Base-by-base conservation (phyloP, 495 filamentous ascomycete genomes). In the Annulohypoxylon nitens region DNA sequence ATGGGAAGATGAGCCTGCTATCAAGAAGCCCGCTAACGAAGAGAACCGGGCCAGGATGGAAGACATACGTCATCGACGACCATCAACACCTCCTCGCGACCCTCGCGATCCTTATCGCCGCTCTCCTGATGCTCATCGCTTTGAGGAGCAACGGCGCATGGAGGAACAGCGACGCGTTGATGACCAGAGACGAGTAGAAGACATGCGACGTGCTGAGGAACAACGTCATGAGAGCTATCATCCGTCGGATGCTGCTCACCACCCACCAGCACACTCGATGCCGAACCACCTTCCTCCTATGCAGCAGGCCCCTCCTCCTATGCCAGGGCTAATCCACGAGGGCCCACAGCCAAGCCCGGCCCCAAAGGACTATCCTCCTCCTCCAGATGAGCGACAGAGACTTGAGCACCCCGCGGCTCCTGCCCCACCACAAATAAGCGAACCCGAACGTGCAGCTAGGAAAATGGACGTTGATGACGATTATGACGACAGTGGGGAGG, bases 401-500 rank as follows among this genome's bases (percentile, higher is more conserved):
- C 78, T 86, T 59, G 84, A 86, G 8, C 84, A 84, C 51, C 76
- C 81, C 23, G 81, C 85, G 20, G 84, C 85, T 62, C 79, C 86
- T 12, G 80, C 83, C 37, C 80, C 84, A 7, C 72, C 84, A 14
- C 79, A 85, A 14, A 78, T 83, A 63, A 84, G 83, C 33, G 89
- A 92, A 75, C 86, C 87, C 51, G 96, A 99, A 82, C 88, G 94
- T 11, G 93, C 96, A 5, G 92, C 93, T 37, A 88, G 96, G 8
- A 96, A 97, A 80, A 97, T 99, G 90, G 96, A 98, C 23, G 92
- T 98, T 48, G 96, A 99, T 78, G 95, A 99, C 80, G 90, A 97
- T 69, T 97, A 99, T 70, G 88, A 90, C 73, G 95, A 97, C 80
- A 94, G 97, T 72, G 93, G 93, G 33, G 95, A 97, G 70, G 91